Base-by-base conservation (phyloP, 352 stramenopile genomes). In the Globisporangium paddicum region DNA sequence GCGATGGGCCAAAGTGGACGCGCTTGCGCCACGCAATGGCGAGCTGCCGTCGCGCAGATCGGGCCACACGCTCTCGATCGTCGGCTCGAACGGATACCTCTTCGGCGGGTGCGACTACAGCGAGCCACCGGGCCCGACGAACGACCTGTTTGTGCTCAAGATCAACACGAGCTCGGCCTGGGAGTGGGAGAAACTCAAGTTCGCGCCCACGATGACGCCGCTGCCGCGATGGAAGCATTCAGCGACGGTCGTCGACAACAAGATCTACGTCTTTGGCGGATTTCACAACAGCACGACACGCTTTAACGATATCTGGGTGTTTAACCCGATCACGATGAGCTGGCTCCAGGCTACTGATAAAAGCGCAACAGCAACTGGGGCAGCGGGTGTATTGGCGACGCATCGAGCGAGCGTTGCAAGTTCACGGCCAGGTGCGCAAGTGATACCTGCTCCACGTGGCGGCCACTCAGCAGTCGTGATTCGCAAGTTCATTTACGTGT, bases 281-380 rank as follows among this genome's bases (percentile, higher is more conserved):
- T 98, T 98, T 67, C 83, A 93, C 55, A 96, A 71, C 60, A 89
- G 78, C 58, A 79, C 77, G 2, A 73, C 73, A 48, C 79, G 93
- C 9, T 97, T 98, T 48, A 98, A 98, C 54, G 96, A 99, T 67
- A 55, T 98, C n/a, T 99, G 96, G 95, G 67, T 98, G 45, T 97
- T 98, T 63, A 97, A 98, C 53, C 91, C 93, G 11, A 91, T 93
- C 65, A 97, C 77, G 21, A 86, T 98, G 66, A 85, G 90, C 50
- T 99, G 96, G 96, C 79, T 66, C 5, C 89, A 97, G 57, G 73
- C 77, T 5, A 73, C 63, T 30, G 84, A 63, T 28, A 84, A 87
- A 49, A 73, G 73, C 47, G 79, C 82, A 62, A 76, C 71, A 25
- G 71, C 89, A 49, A 66, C 74, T 3, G 65, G 66, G 42, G 85